These are phyloP conservation scores for Tolypocladium nubicola DNA, from an alignment of 2,329 filamentous ascomycete genomes.

Conservation along the genomic window DNA sequence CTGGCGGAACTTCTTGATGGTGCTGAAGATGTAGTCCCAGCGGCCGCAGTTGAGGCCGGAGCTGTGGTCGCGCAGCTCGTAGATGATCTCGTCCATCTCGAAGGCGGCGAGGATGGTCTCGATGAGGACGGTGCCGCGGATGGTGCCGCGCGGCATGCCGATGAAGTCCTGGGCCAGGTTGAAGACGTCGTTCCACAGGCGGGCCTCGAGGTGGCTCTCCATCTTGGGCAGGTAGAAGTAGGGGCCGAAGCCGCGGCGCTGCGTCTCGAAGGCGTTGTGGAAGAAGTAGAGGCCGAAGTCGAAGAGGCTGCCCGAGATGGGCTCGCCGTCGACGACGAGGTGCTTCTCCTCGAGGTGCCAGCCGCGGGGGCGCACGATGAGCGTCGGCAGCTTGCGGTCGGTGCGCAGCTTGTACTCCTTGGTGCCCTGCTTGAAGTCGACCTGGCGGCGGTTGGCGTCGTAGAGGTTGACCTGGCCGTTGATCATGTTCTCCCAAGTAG, in stretches of 20 bases:
- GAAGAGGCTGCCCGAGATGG: slow-evolving; percentile 85
- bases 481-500: slow-evolving; percentile 99
- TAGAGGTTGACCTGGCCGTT: slow-evolving; percentile 97
- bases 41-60: slow-evolving; percentile 95
- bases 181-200: slow-evolving; percentile 97
- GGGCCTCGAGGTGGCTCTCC: slow-evolving; percentile 93
- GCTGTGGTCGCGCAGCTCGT: slow-evolving; percentile 93
- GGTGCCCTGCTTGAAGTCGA: slow-evolving; percentile 90
- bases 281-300: slow-evolving; percentile 99
- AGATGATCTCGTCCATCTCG: slow-evolving; percentile 99
- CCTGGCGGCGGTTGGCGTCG: slow-evolving; percentile 84
- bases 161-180: slow-evolving; percentile 92
- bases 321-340: slow-evolving; percentile 87
- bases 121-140: slow-evolving; percentile 90
- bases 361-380: slow-evolving; percentile 88
- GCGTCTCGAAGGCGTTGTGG: slow-evolving; percentile 88
- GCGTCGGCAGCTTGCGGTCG: slow-evolving; percentile 72
- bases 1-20: slow-evolving; percentile 98
- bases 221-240: slow-evolving; percentile 99
- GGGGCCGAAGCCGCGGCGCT: slow-evolving; percentile 74
- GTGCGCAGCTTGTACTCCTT: slow-evolving; percentile 98
- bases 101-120: slow-evolving; percentile 97
- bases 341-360: slow-evolving; percentile 99
- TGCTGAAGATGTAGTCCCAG: slow-evolving; percentile 99
- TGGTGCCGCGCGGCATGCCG: slow-evolving; percentile 80